Base-by-base conservation (phyloP, 345 rosid genomes). In the Eucalyptus virginea region DNA sequence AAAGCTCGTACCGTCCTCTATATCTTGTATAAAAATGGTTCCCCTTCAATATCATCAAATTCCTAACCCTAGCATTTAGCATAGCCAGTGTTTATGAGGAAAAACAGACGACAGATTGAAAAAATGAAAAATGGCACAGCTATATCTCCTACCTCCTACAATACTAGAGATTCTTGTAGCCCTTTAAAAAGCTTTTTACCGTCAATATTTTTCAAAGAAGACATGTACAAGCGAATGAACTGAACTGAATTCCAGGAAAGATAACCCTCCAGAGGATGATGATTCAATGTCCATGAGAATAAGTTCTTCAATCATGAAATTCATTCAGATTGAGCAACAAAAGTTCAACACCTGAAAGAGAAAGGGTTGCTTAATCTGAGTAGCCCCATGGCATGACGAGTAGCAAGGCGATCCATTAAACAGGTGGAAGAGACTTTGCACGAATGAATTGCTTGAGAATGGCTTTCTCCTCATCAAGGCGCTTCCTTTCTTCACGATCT, bases 401-500 rank as follows among this genome's bases (percentile, higher is more conserved):
- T 69, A 86, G 88, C 90, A 77, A 62, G 42, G 65, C 17, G 7
- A 44, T n/a, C 77, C 42, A 89, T 92, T 92, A 94, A 91, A 98
- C 89, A 28, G 48, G 91, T 34, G 97, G 99, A 85, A 97, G 88
- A 90, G 96, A 94, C 93, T 96, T 96, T 86, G 96, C 95, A 52
- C 92, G 91, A 88, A 96, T 94, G 90, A 94, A 94, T 87, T 96
- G 96, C 90, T 97, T 97, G 69, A 98, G 96, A 88, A 96, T 89
- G 30, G 97, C 97, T 93, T 98, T 98, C 90, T 97, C 97, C 90
- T 96, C 96, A 89, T 97, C 98, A 23, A 95, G 91, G 77, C 88
- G 93, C 88, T 95, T 95, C 95, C 93, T 97, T 94, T 95, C 98
- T 92, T 94, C 94, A 4, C 96, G 88, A 91, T 94, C 95, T 91